These are phyloP conservation scores for Candida pseudoglaebosa DNA, from an alignment of 805 yeast genomes.

Conservation along the genomic window DNA sequence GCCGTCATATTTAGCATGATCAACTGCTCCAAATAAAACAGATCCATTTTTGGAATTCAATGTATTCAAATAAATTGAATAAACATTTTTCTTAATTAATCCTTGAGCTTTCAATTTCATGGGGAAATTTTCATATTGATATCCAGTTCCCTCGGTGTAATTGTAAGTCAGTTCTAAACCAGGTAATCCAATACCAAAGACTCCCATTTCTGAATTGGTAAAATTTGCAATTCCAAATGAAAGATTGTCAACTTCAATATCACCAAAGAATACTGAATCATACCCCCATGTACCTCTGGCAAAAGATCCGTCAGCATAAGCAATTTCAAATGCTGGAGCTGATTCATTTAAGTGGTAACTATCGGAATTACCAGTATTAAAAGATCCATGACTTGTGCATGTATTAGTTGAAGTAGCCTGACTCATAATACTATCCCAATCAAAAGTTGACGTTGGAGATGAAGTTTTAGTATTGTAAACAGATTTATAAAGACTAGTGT, in stretches of 20 bases:
- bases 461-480: not conserved
- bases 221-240: conserved; percentile 13
- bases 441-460: not conserved
- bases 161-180: not conserved
- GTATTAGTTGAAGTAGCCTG: conserved; percentile 22
- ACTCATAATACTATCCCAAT: not conserved
- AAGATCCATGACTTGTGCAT: conserved; percentile 32
- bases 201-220: conserved; percentile 15
- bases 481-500: too few species aligned
- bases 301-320: conserved; percentile 46
- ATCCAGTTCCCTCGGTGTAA: not conserved
- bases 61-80: conserved; percentile 28
- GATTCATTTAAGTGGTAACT: not conserved
- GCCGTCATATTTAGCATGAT: conserved; percentile 23
- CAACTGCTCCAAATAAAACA: conserved; percentile 26
- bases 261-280: conserved; percentile 15
- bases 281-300: conserved; percentile 49
- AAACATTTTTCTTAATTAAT: conserved; percentile 25
- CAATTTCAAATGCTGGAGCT: conserved; percentile 1
- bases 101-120: conserved; percentile 27
- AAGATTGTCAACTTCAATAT: conserved; percentile 5
- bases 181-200: conserved; percentile 21
- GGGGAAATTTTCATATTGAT: conserved; percentile 30
- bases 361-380: conserved; percentile 9
- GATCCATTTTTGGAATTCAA: conserved; percentile 16